These are phyloP conservation scores for Fusarium gaditjirri DNA, from an alignment of 2,329 filamentous ascomycete genomes.

Conservation along the genomic window DNA sequence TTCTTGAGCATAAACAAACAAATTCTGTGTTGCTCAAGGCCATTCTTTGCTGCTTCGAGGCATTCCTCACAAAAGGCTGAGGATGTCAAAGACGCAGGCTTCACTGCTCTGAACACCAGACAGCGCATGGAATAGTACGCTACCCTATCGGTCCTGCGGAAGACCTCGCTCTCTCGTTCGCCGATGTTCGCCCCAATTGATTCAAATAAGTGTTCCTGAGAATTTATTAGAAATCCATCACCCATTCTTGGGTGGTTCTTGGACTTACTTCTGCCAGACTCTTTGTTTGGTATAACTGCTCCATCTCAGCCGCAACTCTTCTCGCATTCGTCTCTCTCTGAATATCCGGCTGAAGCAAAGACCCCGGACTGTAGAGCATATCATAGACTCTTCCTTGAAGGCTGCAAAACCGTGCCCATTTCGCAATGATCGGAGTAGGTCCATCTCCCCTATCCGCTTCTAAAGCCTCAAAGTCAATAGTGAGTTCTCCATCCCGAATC, in stretches of 20 bases:
- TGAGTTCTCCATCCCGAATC: slow-evolving; percentile 3
- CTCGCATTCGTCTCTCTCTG: background rate
- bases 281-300: background rate
- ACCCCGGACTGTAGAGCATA: background rate
- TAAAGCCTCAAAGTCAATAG: background rate
- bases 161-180: background rate
- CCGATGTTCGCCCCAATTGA: background rate
- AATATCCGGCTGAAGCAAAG: background rate
- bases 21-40: background rate
- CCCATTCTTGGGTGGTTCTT: rapidly evolving
- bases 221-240: rapidly evolving
- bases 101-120: background rate
- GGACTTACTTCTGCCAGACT: background rate
- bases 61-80: slow-evolving; percentile 12
- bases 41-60: background rate
- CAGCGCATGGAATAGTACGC: slow-evolving; percentile 4
- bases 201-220: background rate
- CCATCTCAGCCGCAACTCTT: background rate
- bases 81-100: background rate
- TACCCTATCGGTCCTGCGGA: background rate
- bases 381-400: background rate
- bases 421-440: background rate
- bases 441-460: background rate
- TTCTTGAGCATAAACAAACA: background rate
- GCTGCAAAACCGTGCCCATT: background rate